Evolutionary conservation across 805 yeast genomes (phyloP).

Genomic region (Millerozyma miso): DNA sequence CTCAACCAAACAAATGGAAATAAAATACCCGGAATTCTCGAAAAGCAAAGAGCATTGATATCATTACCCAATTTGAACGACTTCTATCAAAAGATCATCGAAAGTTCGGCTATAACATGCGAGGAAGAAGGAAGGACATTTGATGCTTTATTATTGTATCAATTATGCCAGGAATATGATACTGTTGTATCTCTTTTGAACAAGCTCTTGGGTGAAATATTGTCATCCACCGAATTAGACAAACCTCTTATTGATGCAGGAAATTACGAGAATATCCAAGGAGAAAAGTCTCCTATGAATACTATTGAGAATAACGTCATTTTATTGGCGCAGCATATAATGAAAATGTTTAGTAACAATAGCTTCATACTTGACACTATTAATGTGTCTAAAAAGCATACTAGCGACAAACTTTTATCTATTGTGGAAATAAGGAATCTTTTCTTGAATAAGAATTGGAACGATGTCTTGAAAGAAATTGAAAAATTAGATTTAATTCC

Average conservation of each 20-base stretch:
- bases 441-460: constrained; percentile 57
- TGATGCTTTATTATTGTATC: constrained; percentile 83
- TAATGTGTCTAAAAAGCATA: constrained; percentile 52
- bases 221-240: constrained; percentile 67
- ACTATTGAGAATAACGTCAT: constrained; percentile 47
- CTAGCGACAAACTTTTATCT: constrained; percentile 59
- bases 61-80: constrained; percentile 53
- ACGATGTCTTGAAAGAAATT: constrained; percentile 50
- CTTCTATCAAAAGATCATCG: constrained; percentile 69
- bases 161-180: constrained; percentile 82
- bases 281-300: constrained; percentile 27
- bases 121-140: constrained; percentile 86
- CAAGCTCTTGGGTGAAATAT: constrained; percentile 70
- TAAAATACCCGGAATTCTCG: constrained; percentile 79
- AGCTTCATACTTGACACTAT: constrained; percentile 56
- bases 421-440: constrained; percentile 64
- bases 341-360: constrained; percentile 49
- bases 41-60: constrained; percentile 65
- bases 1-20: constrained; percentile 65
- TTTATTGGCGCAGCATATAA: constrained; percentile 41
- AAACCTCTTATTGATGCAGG: constrained; percentile 46
- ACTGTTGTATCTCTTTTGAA: constrained; percentile 74
- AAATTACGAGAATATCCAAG: constrained; percentile 32
- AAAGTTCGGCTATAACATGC: constrained; percentile 79
- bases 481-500: constrained; percentile 67